Evolutionary conservation across 192 early-diverging fungal species (phyloP), one percentile per base, ranked within the genome.

Genomic region (Coemansia sp.): DNA sequence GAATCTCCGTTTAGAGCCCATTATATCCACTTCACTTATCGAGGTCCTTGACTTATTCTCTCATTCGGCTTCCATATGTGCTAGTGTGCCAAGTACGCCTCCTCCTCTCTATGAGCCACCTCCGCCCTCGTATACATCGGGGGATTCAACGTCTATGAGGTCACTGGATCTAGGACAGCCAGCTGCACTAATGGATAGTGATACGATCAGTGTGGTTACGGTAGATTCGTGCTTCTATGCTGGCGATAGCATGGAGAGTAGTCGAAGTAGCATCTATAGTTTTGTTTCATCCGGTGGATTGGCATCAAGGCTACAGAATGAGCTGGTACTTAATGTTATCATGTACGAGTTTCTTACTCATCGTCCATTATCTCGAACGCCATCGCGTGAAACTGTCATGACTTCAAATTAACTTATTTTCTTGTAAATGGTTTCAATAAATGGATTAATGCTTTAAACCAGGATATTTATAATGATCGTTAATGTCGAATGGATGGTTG

Each of bases 41-140:
- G 74, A 77, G 28, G 53, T 77, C 9, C 39, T 77, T 14, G 74
- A 77, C 36, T 40, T 70, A 10, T 53, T 77, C 26, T 59, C 52
- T 2, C 65, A 70, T 21, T 57, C 74, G 9, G 60, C 46, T 28
- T 36, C 59, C 21, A 35, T 70, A n/a, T 66, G 67, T 15, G 61
- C 67, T 16, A 77, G 74, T 30, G 56, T 70, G 33, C 74, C 74
- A 43, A 67, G 60, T 52, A 77, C 74, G 14, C 74, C 74, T 42
- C 74, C 74, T 26, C 74, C 74, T 3, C 59, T 50, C 18, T 77
- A 77, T 44, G 74, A 77, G 49, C 60, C 68, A 6, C 74, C 74
- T 40, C 74, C 74, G 19, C 74, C 74, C 8, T 77, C 74, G 10
- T 77, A 77, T 23, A 57, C 73, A 37, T 59, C 73, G 12, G 57